A percentile compares a stretch with the other conserved stretches of the same genome.
These are phyloP conservation scores for Cardamine chenopodiifolia DNA, from an alignment of 345 rosid genomes.

Conservation along the genomic window DNA sequence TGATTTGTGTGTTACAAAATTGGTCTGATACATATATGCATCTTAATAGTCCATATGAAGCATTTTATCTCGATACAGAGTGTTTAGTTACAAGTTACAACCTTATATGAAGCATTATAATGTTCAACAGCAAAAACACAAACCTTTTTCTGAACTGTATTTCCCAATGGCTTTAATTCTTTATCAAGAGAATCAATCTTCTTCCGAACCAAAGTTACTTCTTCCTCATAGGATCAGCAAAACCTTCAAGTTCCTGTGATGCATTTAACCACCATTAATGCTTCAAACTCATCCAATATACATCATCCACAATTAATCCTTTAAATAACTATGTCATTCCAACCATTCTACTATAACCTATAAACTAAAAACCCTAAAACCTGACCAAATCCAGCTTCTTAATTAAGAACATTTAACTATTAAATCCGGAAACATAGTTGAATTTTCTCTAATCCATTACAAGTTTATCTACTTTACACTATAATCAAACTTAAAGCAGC, in stretches of 20 bases:
- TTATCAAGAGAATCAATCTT: conserved; percentile 88
- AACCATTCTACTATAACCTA: background rate
- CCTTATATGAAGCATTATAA: background rate
- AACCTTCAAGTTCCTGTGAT: conserved; percentile 79
- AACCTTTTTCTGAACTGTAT: conserved; percentile 91
- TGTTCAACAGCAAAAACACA: background rate
- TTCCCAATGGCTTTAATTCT: conserved; percentile 84
- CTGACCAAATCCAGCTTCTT: conserved; percentile 24
- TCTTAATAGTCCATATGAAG: background rate
- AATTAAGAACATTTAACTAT: background rate
- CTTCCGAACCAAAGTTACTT: conserved; percentile 73
- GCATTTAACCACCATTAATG: background rate
- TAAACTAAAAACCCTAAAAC: background rate
- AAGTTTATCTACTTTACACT: background rate
- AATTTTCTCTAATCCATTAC: background rate
- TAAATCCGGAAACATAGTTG: conserved; percentile 4
- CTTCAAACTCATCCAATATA: background rate
- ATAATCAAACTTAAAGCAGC: background rate
- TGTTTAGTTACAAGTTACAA: background rate
- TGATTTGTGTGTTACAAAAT: background rate
- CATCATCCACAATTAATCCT: background rate
- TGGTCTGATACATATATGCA: background rate
- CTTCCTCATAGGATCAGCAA: conserved; percentile 96
- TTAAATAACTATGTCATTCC: background rate
- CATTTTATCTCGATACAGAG: background rate